These are phyloP conservation scores for Ceratobasidium papillatum DNA, from an alignment of 1,284 basidiomycete species.

Conservation along the genomic window DNA sequence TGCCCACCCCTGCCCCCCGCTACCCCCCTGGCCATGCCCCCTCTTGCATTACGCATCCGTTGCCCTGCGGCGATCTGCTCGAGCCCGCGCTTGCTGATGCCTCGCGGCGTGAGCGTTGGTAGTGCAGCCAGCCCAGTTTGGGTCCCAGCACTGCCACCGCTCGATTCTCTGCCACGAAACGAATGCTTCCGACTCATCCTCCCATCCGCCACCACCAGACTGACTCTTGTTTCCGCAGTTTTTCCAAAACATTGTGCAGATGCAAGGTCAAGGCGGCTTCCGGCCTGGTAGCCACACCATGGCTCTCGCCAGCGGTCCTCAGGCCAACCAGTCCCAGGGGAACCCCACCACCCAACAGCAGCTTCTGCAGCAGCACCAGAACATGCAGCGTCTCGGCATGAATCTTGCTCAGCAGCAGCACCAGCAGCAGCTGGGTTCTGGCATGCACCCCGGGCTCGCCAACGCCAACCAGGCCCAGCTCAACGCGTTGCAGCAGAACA, in stretches of 20 bases:
- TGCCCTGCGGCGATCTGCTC: not conserved
- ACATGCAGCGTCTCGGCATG: slow-evolving; percentile 25
- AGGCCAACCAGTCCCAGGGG: slow-evolving; percentile 24
- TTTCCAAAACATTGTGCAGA: slow-evolving; percentile 31
- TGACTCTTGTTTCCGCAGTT: slow-evolving; percentile 10
- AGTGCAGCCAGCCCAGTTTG: slow-evolving; percentile 9
- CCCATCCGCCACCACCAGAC: slow-evolving; percentile 15
- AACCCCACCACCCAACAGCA: slow-evolving; percentile 35
- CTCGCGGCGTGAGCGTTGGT: slow-evolving; percentile 37
- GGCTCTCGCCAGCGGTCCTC: slow-evolving; percentile 36
- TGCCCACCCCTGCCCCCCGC: not conserved
- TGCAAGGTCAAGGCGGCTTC: slow-evolving; percentile 35
- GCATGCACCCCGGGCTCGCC: slow-evolving; percentile 31
- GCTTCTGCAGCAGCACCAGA: slow-evolving; percentile 31
- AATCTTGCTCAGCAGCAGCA: slow-evolving; percentile 5
- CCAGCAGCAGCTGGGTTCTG: slow-evolving; percentile 18
- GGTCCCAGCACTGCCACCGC: slow-evolving; percentile 19
- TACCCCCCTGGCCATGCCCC: not conserved
- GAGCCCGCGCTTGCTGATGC: slow-evolving; percentile 32
- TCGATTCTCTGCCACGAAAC: slow-evolving; percentile 34
- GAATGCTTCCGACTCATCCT: not conserved
- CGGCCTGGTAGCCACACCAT: slow-evolving; percentile 17
- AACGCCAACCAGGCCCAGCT: slow-evolving; percentile 10
- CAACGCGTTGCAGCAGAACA: not conserved
- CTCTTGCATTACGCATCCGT: not conserved